These are phyloP conservation scores for Rosellinia necatrix DNA, from an alignment of 2,329 filamentous ascomycete species.

Conservation along the genomic window DNA sequence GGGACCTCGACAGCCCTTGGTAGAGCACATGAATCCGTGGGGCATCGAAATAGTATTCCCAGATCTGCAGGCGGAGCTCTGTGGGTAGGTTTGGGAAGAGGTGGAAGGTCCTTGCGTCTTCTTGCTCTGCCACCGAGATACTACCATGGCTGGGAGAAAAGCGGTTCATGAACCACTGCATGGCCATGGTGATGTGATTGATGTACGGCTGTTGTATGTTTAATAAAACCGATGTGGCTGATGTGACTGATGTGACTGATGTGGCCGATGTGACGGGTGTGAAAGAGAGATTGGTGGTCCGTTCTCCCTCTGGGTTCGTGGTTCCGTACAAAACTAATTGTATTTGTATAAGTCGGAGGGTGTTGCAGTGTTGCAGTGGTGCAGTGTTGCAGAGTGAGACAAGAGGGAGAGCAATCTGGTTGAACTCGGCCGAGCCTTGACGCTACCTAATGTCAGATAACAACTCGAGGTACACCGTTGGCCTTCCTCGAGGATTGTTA, in stretches of 20 bases:
- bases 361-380: too few relatives aligned
- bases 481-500: slow-evolving; percentile 7
- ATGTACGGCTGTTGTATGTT: not conserved
- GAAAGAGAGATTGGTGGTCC: too few relatives aligned
- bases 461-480: not conserved
- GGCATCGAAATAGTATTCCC: slow-evolving; percentile 26
- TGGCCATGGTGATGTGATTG: slow-evolving; percentile 10
- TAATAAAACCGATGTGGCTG: too few relatives aligned
- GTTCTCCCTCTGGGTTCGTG: too few relatives aligned
- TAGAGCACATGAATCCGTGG: slow-evolving; percentile 27
- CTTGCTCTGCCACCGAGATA: not conserved
- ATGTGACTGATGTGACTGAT: too few relatives aligned
- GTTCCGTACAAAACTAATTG: too few relatives aligned
- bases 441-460: not conserved
- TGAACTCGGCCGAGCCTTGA: too few relatives aligned
- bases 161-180: slow-evolving; percentile 15
- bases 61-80: slow-evolving; percentile 27
- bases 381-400: too few relatives aligned
- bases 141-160: not conserved
- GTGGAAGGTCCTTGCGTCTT: slow-evolving; percentile 14
- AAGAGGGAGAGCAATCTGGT: too few relatives aligned
- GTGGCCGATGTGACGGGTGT: too few relatives aligned
- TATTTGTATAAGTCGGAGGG: too few relatives aligned
- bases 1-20: slow-evolving; percentile 4
- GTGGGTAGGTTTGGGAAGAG: slow-evolving; percentile 21